Evolutionary conservation across 148 eudicot genomes (phyloP).

Genomic region (Cornus florida): DNA sequence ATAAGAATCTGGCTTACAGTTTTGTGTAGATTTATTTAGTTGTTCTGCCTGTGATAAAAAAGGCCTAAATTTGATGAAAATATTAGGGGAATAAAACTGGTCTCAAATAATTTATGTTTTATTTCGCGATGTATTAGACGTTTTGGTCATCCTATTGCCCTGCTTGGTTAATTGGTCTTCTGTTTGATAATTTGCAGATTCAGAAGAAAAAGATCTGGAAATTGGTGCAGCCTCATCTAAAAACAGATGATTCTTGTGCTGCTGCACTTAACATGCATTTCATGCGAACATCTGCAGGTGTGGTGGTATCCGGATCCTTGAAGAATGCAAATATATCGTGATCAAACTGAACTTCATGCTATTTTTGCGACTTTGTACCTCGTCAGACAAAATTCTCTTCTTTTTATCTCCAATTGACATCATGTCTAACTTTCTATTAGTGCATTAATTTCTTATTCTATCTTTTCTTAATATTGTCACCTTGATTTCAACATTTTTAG

Average conservation of each 20-base stretch:
- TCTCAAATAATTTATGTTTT: neutral
- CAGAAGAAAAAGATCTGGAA: constrained; percentile 98
- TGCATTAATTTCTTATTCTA: neutral
- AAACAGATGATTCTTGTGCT: constrained; percentile 63
- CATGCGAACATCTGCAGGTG: constrained; percentile 81
- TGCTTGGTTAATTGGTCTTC: too few relatives aligned
- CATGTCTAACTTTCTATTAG: neutral
- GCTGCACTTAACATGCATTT: constrained; percentile 55
- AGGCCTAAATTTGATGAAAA: neutral
- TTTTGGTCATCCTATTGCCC: too few relatives aligned
- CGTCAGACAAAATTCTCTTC: too few relatives aligned
- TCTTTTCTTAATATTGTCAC: too few relatives aligned
- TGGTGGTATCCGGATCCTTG: constrained; percentile 54
- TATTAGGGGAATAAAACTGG: neutral
- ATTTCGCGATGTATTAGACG: too few relatives aligned
- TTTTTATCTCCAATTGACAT: too few relatives aligned
- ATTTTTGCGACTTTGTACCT: neutral
- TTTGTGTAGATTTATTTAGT: neutral
- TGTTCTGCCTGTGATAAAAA: neutral
- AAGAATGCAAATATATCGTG: constrained; percentile 79
- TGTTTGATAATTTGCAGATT: constrained; percentile 44
- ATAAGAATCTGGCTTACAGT: neutral
- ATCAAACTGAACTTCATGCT: constrained; percentile 19
- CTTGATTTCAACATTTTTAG: too few relatives aligned
- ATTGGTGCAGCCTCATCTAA: constrained; percentile 83